phyloP scores from a whole-genome alignment of 2,329 filamentous ascomycete species.

The Didymella keratinophila region DNA sequence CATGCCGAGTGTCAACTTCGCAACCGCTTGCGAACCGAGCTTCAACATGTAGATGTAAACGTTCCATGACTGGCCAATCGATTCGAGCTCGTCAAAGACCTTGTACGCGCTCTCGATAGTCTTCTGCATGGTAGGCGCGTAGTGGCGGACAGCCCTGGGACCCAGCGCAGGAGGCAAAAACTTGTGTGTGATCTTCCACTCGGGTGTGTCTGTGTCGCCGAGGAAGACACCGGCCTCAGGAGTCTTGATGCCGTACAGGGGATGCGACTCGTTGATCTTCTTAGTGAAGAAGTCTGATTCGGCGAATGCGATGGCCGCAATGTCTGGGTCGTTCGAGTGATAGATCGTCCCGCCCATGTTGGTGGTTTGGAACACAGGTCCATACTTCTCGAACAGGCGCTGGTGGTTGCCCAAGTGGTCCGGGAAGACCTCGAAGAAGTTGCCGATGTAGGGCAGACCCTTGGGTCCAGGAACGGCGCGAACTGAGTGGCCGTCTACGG shows the following conservation, averaged over 20 bases:
- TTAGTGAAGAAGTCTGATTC: slow-evolving; percentile 54
- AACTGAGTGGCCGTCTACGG: slow-evolving; percentile 59
- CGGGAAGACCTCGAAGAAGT: slow-evolving; percentile 51
- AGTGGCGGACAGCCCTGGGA: slow-evolving; percentile 68
- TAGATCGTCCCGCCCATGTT: slow-evolving; percentile 49
- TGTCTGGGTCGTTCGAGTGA: slow-evolving; percentile 49
- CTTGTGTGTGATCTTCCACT: slow-evolving; percentile 65
- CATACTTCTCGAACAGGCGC: slow-evolving; percentile 51
- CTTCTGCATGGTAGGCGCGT: slow-evolving; percentile 66
- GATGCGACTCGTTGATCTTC: slow-evolving; percentile 46
- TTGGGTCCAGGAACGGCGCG: slow-evolving; percentile 53
- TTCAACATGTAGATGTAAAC: slow-evolving; percentile 62
- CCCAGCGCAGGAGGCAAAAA: slow-evolving; percentile 67
- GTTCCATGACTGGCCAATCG: slow-evolving; percentile 55
- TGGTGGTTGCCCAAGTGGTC: slow-evolving; percentile 55
- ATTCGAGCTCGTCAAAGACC: slow-evolving; percentile 59
- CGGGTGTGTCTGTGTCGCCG: slow-evolving; percentile 59
- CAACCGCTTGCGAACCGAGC: slow-evolving; percentile 55
- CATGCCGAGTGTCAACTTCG: slow-evolving; percentile 55
- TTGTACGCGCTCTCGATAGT: slow-evolving; percentile 61
- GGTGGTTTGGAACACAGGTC: slow-evolving; percentile 49
- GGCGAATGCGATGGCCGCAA: slow-evolving; percentile 43
- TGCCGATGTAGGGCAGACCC: slow-evolving; percentile 49
- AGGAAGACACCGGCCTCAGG: slow-evolving; percentile 43
- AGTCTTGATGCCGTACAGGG: slow-evolving; percentile 45